Base-by-base conservation (phyloP, 2,329 filamentous ascomycete species). In the Eutypa lata region DNA sequence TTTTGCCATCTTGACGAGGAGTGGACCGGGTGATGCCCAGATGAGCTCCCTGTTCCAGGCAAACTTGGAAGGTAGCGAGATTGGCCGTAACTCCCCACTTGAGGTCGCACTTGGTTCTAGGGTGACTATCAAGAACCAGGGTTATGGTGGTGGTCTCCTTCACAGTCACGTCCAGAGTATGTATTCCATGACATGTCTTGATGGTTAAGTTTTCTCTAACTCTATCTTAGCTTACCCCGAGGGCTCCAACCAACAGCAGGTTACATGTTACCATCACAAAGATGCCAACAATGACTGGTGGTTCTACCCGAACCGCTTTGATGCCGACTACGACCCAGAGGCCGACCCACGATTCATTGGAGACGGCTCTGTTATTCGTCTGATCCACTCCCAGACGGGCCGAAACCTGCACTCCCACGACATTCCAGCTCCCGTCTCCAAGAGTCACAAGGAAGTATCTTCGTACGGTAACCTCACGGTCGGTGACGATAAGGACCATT, bases 211-310 rank as follows among this genome's bases (percentile, higher is more conserved):
- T 49, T n/a, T 14, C 45, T 49, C 60, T 65, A 50, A 65, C 49
- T 33, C 33, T 8, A 47, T 11, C 43, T 21, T 50, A 67, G 64
- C 91, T 8, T 97, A 91, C 70, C 93, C 93, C 0, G 92, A 97
- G 68, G 94, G 93, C 31, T 97, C 94, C 37, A 77, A 76, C 49
- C 94, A 99, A 74, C 95, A 99, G 73, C 94, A 99, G 71, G 87
- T 99, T 57, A 99, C 94, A 57, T 99, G 95, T 79, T 99, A 99
- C 75, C 94, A 99, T 75, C 94, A 99, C 80, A 99, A 99, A 72
- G 94, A 99, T 78, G 82, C 93, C 71, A 99, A 99, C 83, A 99
- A 99, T 71, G 94, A 99, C 71, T 99, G 94, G 94, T 96, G 95
- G 76, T 92, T 99, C 74, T 97, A 97, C 71, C 94, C 94, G 24